Base-by-base conservation (phyloP, 2,329 filamentous ascomycete genomes). In the Lojkania enalia region DNA sequence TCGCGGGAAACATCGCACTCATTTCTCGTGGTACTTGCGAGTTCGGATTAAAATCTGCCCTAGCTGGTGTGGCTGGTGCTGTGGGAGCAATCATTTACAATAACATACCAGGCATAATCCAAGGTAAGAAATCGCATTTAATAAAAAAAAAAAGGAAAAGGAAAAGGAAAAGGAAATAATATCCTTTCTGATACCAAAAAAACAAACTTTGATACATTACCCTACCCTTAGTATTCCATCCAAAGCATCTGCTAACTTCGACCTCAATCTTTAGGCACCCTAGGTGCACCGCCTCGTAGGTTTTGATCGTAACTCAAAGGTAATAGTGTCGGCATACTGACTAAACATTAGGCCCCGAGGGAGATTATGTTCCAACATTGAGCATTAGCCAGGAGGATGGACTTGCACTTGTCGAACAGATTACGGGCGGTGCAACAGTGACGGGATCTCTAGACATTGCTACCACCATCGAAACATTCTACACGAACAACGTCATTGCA, bases 31-130 rank as follows among this genome's bases (percentile, higher is more conserved):
- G 88, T 41, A 75, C 71, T 1, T 94, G 88, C 62, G 55, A 82
- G 5, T 94, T 92, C 55, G 86, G 84, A 9, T 70, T 77, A 47
- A 94, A 94, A 73, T 85, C 85, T 1, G 77, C 77, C 41, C 72
- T 80, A 12, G 87, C 88, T 4, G 85, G 84, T 31, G 76, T 74
- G 37, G 86, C 86, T 1, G 86, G 87, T 15, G 88, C 88, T 4
- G 67, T 81, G 3, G 88, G 84, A 1, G 86, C 84, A 1, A 71
- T 94, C 12, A 76, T 94, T 38, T 91, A 88, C 71, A 90, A 92
- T 74, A 86, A 84, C 54, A 82, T 82, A 2, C 70, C 77, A 1
- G 86, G 82, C 1, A 67, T 27, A n/a, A 70, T 1, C 74, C 38
- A 12, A 33, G 36, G n/a, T n/a, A n/a, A n/a, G n/a, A n/a, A n/a